Evolutionary conservation across 2,329 filamentous ascomycete species (phyloP).

Genomic region (Dactylonectria macrodidyma): DNA sequence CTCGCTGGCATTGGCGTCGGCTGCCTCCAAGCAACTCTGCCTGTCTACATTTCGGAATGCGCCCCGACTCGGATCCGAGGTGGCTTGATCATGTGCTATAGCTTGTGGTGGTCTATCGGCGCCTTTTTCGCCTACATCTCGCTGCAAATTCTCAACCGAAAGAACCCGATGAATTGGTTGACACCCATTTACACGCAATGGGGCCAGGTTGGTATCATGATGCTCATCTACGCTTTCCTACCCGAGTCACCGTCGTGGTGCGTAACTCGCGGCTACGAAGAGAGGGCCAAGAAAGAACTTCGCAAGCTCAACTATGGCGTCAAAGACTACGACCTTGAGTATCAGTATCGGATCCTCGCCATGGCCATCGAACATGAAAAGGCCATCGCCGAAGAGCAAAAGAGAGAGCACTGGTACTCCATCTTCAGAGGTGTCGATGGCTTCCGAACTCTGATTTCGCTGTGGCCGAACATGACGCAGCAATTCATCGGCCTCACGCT

Average conservation of each 20-base stretch:
- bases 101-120: constrained; percentile 61
- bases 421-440: constrained; percentile 16
- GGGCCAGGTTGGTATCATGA: constrained; percentile 50
- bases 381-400: constrained; percentile 40
- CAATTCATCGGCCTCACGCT: constrained; percentile 27
- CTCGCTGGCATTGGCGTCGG: constrained; percentile 58
- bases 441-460: constrained; percentile 49
- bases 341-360: constrained; percentile 45
- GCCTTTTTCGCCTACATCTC: constrained; percentile 59
- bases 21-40: constrained; percentile 58
- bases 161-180: constrained; percentile 53
- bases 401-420: constrained; percentile 43
- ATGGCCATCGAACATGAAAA: constrained; percentile 45
- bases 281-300: constrained; percentile 26
- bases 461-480: constrained; percentile 47
- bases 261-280: constrained; percentile 38
- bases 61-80: constrained; percentile 59
- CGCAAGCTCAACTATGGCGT: constrained; percentile 44
- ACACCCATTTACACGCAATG: constrained; percentile 62
- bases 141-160: constrained; percentile 52
- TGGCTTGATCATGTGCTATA: constrained; percentile 57
- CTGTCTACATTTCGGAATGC: constrained; percentile 58
- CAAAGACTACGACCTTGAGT: constrained; percentile 48
- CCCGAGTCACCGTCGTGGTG: constrained; percentile 55
- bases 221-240: constrained; percentile 52